phyloP scores from a whole-genome alignment of 768 basidiomycete species.

The Tricholomella constricta region DNA sequence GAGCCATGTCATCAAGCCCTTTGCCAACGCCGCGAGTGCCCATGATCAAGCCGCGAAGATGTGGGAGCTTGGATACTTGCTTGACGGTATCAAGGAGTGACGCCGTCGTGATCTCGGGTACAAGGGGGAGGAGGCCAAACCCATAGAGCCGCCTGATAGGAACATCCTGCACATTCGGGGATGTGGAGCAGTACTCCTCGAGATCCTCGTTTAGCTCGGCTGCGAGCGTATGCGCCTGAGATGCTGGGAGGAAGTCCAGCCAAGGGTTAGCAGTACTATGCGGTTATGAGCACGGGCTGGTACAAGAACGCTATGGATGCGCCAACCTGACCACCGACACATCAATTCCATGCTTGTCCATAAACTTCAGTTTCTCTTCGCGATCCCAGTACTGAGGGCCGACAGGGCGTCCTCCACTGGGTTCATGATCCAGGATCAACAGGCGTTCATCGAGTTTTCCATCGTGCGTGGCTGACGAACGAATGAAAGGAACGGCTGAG shows the following conservation, averaged over 20 bases:
- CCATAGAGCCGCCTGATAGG: conserved; percentile 72
- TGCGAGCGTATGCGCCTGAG: conserved; percentile 67
- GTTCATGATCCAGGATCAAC: conserved; percentile 79
- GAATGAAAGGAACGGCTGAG: conserved; percentile 65
- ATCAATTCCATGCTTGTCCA: conserved; percentile 81
- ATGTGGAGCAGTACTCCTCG: conserved; percentile 75
- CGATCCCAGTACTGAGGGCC: conserved; percentile 84
- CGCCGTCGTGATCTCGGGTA: conserved; percentile 57
- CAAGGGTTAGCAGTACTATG: conserved; percentile 85
- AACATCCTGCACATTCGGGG: conserved; percentile 43
- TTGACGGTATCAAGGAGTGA: conserved; percentile 64
- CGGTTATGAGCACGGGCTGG: not conserved
- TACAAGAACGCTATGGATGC: not conserved
- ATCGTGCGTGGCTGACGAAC: conserved; percentile 44
- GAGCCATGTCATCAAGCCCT: conserved; percentile 76
- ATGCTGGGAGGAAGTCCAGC: conserved; percentile 81
- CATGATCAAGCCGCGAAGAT: conserved; percentile 78
- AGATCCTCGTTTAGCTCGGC: conserved; percentile 75
- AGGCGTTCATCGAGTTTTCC: conserved; percentile 65
- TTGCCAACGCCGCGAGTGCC: conserved; percentile 78
- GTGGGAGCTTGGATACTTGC: conserved; percentile 64
- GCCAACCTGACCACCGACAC: conserved; percentile 74
- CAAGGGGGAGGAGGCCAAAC: conserved; percentile 83
- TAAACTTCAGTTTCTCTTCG: conserved; percentile 77
- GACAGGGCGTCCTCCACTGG: conserved; percentile 77